phyloP scores from a whole-genome alignment of 148 eudicot genomes.

The Limonium bicolor region DNA sequence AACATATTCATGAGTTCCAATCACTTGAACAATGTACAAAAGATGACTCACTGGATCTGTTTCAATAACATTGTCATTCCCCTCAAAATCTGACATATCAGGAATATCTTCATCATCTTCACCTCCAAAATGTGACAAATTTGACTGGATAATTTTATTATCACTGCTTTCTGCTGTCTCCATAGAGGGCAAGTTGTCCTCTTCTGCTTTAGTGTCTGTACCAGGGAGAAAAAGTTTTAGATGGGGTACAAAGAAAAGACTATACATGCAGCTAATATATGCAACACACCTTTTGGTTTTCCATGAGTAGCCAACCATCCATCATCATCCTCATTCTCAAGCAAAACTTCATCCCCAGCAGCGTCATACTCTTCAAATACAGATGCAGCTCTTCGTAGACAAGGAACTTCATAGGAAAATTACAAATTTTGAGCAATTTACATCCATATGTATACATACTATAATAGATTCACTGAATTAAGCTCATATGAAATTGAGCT shows the following conservation, averaged over 20 bases:
- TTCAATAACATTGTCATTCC: slow-evolving; percentile 72
- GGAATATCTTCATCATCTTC: slow-evolving; percentile 91
- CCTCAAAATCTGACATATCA: slow-evolving; percentile 78
- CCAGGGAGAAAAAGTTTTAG: not conserved
- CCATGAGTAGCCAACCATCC: slow-evolving; percentile 99
- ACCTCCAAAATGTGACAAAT: slow-evolving; percentile 78
- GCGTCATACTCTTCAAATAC: slow-evolving; percentile 89
- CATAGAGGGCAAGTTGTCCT: slow-evolving; percentile 86
- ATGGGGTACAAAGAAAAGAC: slow-evolving; percentile 2
- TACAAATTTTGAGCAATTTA: too few relatives aligned
- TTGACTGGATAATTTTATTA: slow-evolving; percentile 54
- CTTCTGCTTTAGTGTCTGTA: slow-evolving; percentile 37
- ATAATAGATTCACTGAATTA: too few relatives aligned
- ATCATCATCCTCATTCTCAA: slow-evolving; percentile 86
- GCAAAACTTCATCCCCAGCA: slow-evolving; percentile 90
- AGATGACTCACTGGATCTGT: slow-evolving; percentile 65
- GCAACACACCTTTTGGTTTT: slow-evolving; percentile 57
- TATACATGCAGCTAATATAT: not conserved
- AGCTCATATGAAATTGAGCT: too few relatives aligned
- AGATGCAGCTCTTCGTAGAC: slow-evolving; percentile 83
- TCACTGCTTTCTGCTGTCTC: slow-evolving; percentile 62
- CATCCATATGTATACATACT: too few relatives aligned
- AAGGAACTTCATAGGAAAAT: slow-evolving; percentile 49
- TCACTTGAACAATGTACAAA: too few relatives aligned
- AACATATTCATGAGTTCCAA: too few relatives aligned